phyloP scores from a whole-genome alignment of 2,329 filamentous ascomycete species.

The Simplicillium aogashimaense region DNA sequence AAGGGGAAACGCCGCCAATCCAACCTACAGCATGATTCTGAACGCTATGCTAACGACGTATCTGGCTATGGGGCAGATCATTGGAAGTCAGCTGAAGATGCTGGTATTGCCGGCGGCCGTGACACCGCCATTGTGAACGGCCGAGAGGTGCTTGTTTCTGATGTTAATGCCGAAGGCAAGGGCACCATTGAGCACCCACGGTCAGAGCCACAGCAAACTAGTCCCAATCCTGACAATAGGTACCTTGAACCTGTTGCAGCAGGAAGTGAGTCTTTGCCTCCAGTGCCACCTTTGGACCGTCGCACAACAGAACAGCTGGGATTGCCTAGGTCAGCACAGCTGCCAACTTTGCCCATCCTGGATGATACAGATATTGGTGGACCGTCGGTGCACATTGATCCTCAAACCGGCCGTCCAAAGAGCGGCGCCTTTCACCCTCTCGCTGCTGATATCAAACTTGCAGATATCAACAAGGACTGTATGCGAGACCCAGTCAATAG shows the following conservation, averaged over 20 bases:
- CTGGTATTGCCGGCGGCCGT: constrained; percentile 52
- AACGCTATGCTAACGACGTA: constrained; percentile 47
- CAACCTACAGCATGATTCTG: background rate
- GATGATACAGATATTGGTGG: constrained; percentile 81
- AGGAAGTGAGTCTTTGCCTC: constrained; percentile 44
- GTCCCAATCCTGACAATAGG: constrained; percentile 16
- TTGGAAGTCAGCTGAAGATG: constrained; percentile 56
- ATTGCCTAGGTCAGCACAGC: constrained; percentile 56
- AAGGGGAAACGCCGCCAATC: constrained; percentile 17
- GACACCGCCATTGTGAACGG: constrained; percentile 61
- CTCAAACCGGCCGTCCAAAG: constrained; percentile 36
- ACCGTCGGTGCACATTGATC: constrained; percentile 49
- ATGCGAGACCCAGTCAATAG: constrained; percentile 85
- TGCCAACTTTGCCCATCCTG: constrained; percentile 57
- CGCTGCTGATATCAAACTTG: constrained; percentile 60
- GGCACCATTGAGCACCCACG: constrained; percentile 45
- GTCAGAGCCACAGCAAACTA: constrained; percentile 16
- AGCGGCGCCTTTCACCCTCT: constrained; percentile 38
- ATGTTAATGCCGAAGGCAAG: constrained; percentile 53
- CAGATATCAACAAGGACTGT: constrained; percentile 75
- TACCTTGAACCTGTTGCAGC: constrained; percentile 20
- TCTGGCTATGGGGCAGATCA: constrained; percentile 69
- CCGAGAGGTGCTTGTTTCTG: constrained; percentile 61
- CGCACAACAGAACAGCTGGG: constrained; percentile 58
- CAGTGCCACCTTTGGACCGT: constrained; percentile 44